phyloP scores from a whole-genome alignment of 2,329 filamentous ascomycete genomes.

The Lasiodiplodia hormozganensis region DNA sequence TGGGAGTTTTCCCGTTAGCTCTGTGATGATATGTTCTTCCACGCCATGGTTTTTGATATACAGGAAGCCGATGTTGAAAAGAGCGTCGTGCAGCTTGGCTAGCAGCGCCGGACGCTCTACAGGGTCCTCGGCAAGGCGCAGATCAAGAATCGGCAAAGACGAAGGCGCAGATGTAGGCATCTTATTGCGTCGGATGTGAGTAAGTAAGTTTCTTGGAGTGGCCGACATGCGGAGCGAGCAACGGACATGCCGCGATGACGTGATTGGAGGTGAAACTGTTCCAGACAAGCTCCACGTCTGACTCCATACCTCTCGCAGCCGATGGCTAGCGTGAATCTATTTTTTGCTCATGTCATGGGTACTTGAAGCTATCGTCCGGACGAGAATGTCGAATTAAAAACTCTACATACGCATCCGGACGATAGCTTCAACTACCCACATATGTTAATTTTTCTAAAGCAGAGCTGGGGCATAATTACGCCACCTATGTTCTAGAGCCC shows the following conservation, averaged over 20 bases:
- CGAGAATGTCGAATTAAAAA: no score
- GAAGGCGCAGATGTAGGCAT: conserved; percentile 18
- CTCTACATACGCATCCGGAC: no score
- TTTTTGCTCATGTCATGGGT: no score
- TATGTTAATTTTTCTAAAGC: no score
- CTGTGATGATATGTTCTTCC: conserved; percentile 42
- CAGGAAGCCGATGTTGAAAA: conserved; percentile 61
- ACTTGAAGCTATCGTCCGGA: no score
- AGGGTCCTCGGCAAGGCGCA: conserved; percentile 52
- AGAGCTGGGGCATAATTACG: no score
- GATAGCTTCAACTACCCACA: no score
- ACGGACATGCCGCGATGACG: conserved; percentile 8
- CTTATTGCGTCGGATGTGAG: background rate
- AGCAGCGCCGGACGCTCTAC: conserved; percentile 48
- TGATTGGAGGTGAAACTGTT: background rate
- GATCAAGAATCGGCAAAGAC: conserved; percentile 58
- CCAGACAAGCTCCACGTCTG: background rate
- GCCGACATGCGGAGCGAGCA: background rate
- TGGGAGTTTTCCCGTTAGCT: conserved; percentile 53
- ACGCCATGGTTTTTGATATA: conserved; percentile 61
- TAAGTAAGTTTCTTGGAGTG: no score
- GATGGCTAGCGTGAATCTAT: no score
- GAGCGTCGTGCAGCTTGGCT: conserved; percentile 52
- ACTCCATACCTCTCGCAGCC: no score
- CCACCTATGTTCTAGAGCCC: no score